A percentile compares a stretch with the other conserved stretches of the same genome.
phyloP scores from a whole-genome alignment of 2,329 filamentous ascomycete species.

The Microdochium paspali region DNA sequence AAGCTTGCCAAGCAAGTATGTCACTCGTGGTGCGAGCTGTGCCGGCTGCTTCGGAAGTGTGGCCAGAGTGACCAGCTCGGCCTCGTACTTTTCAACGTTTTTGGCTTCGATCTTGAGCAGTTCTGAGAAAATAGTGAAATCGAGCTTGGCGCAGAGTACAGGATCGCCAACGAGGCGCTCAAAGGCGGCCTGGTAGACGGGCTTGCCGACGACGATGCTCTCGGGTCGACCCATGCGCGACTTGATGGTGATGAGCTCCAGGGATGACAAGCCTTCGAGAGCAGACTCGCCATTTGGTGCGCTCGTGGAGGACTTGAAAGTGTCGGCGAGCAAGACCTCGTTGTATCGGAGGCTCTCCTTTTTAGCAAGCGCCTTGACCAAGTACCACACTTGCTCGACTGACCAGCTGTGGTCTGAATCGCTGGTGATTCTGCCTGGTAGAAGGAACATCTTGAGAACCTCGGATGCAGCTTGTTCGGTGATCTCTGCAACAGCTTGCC shows the following conservation, averaged over 20 bases:
- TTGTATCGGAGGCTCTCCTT: slow-evolving; percentile 69
- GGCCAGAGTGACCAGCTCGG: slow-evolving; percentile 64
- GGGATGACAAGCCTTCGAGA: slow-evolving; percentile 71
- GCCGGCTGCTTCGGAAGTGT: slow-evolving; percentile 59
- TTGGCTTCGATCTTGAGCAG: slow-evolving; percentile 62
- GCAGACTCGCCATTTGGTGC: slow-evolving; percentile 60
- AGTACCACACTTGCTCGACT: slow-evolving; percentile 78
- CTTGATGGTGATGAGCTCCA: slow-evolving; percentile 74
- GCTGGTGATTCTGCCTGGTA: slow-evolving; percentile 41
- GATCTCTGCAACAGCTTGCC: slow-evolving; percentile 75
- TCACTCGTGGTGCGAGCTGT: slow-evolving; percentile 56
- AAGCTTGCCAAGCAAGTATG: slow-evolving; percentile 68
- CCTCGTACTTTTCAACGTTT: slow-evolving; percentile 69
- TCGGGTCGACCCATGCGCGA: slow-evolving; percentile 68
- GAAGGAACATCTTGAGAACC: slow-evolving; percentile 86
- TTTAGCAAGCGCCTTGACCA: slow-evolving; percentile 71
- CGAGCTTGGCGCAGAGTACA: slow-evolving; percentile 64
- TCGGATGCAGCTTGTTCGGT: slow-evolving; percentile 82
- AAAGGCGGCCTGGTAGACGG: slow-evolving; percentile 82
- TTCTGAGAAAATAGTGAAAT: slow-evolving; percentile 60
- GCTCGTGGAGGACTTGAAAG: slow-evolving; percentile 54
- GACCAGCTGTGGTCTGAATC: slow-evolving; percentile 55
- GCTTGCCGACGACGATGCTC: slow-evolving; percentile 69
- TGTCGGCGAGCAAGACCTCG: slow-evolving; percentile 67
- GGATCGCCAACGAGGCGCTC: slow-evolving; percentile 58